phyloP scores from a whole-genome alignment of 768 basidiomycete species.

The Lentinus brumalis region DNA sequence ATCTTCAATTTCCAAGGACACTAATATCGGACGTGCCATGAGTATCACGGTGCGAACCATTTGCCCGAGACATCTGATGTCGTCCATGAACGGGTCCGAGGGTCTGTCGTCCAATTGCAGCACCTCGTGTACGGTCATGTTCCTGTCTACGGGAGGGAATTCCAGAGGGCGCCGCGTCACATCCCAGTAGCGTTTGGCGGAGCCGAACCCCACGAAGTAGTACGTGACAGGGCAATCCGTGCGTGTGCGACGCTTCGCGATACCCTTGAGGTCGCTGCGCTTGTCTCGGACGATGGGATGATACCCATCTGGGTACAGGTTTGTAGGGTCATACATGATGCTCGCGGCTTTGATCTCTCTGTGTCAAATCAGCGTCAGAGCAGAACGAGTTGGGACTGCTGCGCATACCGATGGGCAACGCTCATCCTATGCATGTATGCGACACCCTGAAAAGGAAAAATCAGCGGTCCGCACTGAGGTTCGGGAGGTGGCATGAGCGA shows the following conservation, averaged over 20 bases:
- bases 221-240: conserved; percentile 29
- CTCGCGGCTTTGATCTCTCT: conserved; percentile 20
- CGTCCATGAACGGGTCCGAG: too few species aligned
- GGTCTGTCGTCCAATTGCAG: too few species aligned
- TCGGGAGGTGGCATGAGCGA: neutral
- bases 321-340: conserved; percentile 20
- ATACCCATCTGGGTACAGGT: conserved; percentile 20
- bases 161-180: too few species aligned
- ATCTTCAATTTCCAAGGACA: too few species aligned
- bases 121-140: too few species aligned
- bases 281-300: conserved; percentile 10
- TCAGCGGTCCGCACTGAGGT: neutral
- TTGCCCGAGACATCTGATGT: too few species aligned
- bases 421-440: conserved; percentile 11
- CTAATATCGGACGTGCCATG: too few species aligned
- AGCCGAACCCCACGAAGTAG: conserved; percentile 28
- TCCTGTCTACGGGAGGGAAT: too few species aligned
- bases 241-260: conserved; percentile 15
- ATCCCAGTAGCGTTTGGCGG: neutral
- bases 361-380: too few species aligned
- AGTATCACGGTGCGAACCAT: too few species aligned
- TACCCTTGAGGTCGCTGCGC: conserved; percentile 3
- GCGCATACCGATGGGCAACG: conserved; percentile 11
- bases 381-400: too few species aligned
- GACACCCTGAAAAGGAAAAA: neutral